These are phyloP conservation scores for Eucalyptus polyanthemos DNA, from an alignment of 345 rosid genomes.

Conservation along the genomic window DNA sequence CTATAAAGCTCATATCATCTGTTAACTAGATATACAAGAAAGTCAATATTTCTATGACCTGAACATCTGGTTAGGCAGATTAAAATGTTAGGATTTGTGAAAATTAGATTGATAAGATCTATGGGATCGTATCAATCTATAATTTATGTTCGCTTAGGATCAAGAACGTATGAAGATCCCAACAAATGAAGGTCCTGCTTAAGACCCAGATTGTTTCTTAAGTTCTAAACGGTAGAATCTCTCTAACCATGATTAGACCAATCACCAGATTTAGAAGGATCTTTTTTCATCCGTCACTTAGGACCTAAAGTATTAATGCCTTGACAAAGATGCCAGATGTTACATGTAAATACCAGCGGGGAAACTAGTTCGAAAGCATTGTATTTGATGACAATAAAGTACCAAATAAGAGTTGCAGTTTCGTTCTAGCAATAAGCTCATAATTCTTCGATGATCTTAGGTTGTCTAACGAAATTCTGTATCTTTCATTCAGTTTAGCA, in stretches of 20 bases:
- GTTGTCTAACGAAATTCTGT: too few species aligned
- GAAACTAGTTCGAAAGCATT: background rate
- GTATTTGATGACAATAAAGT: too few species aligned
- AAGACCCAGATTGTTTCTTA: background rate
- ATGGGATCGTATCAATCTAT: background rate
- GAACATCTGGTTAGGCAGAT: background rate
- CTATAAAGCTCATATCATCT: background rate
- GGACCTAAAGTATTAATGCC: background rate
- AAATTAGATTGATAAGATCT: background rate
- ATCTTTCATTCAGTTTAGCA: too few species aligned
- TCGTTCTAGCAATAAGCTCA: background rate
- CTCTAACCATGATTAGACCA: background rate
- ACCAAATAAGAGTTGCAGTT: too few species aligned
- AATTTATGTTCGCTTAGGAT: background rate
- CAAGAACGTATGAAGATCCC: background rate
- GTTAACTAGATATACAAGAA: background rate
- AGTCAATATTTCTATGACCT: background rate
- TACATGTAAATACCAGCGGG: background rate
- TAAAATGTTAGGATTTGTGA: too few species aligned
- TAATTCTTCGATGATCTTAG: background rate
- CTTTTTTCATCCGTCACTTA: background rate
- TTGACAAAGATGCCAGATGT: background rate
- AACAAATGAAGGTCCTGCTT: background rate
- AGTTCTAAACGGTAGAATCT: background rate
- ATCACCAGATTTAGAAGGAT: background rate